A percentile compares a stretch with the other conserved stretches of the same genome.
Conservation (phyloP, 306 rosid species). For the Begonia fuchsioides region DNA sequence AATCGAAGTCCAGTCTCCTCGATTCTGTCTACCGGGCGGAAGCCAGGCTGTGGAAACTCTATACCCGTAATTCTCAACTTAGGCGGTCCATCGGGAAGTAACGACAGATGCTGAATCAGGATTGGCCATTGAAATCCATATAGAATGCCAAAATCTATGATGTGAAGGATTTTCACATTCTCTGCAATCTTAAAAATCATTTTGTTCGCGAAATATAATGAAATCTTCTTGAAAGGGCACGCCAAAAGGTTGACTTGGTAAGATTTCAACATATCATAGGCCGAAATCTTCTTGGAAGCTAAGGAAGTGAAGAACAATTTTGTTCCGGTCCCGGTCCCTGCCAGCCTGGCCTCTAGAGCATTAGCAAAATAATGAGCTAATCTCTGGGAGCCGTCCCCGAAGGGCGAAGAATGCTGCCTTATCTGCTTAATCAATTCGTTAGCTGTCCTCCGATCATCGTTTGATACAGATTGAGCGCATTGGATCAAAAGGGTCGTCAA, state of each 20-base stretch:
- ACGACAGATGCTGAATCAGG: conserved; percentile 9
- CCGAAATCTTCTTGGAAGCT: conserved; percentile 5
- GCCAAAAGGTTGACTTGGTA: conserved; percentile 5
- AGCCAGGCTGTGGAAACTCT: conserved; percentile 9
- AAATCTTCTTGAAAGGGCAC: conserved; percentile 11
- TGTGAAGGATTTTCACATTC: conserved; percentile 9
- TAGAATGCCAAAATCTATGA: conserved; percentile 12
- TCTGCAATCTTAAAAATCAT: conserved; percentile 8
- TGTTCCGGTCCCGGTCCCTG: conserved; percentile 11
- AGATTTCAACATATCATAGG: conserved; percentile 10
- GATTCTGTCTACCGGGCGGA: conserved; percentile 9
- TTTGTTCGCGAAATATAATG: conserved; percentile 7
- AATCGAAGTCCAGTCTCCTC: conserved; percentile 9
- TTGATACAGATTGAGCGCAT: conserved; percentile 12
- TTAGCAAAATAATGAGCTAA: conserved; percentile 12
- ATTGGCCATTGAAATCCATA: conserved; percentile 14
- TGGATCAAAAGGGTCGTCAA: conserved; percentile 9
- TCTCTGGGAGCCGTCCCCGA: conserved; percentile 14
- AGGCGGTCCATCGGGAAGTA: conserved; percentile 9
- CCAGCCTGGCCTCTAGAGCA: conserved; percentile 15
- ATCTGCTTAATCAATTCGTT: conserved; percentile 12
- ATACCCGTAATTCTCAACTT: conserved; percentile 13
- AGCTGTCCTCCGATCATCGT: conserved; percentile 6
- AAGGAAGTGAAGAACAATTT: conserved; percentile 3
- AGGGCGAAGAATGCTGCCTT: conserved; percentile 8